Conservation (phyloP, 768 basidiomycete species). For the Amanita exitialis region DNA sequence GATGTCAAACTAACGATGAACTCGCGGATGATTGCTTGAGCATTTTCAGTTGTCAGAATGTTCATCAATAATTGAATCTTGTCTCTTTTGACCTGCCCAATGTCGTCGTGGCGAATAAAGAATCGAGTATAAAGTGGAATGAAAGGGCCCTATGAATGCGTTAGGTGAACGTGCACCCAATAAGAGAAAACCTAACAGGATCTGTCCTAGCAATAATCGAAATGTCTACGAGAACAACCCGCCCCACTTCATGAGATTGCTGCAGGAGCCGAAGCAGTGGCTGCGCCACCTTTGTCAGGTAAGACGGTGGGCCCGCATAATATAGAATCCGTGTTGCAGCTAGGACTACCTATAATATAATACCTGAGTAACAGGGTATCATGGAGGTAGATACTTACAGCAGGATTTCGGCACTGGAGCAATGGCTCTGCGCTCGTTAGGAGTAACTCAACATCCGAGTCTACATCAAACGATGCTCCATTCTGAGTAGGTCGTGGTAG, state of each 20-base stretch:
- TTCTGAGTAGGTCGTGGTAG: constrained; percentile 47
- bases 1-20: constrained; percentile 55
- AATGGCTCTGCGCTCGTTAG: constrained; percentile 65
- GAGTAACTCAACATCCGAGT: constrained; percentile 70
- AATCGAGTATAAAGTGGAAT: constrained; percentile 54
- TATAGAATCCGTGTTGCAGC: constrained; percentile 67
- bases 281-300: constrained; percentile 44
- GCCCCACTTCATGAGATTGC: constrained; percentile 60
- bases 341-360: constrained; percentile 55
- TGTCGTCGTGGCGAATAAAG: constrained; percentile 60
- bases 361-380: neutral
- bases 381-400: constrained; percentile 38
- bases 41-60: constrained; percentile 57
- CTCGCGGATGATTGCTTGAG: constrained; percentile 66
- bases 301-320: constrained; percentile 55
- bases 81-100: constrained; percentile 51
- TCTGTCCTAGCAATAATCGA: constrained; percentile 49
- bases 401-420: constrained; percentile 80
- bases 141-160: constrained; percentile 45
- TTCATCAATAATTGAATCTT: constrained; percentile 71
- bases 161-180: neutral
- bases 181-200: constrained; percentile 41
- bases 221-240: constrained; percentile 66
- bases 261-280: constrained; percentile 72
- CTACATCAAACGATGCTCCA: constrained; percentile 44